Base-by-base conservation (phyloP, 345 rosid species). In the Carallia brachiata region DNA sequence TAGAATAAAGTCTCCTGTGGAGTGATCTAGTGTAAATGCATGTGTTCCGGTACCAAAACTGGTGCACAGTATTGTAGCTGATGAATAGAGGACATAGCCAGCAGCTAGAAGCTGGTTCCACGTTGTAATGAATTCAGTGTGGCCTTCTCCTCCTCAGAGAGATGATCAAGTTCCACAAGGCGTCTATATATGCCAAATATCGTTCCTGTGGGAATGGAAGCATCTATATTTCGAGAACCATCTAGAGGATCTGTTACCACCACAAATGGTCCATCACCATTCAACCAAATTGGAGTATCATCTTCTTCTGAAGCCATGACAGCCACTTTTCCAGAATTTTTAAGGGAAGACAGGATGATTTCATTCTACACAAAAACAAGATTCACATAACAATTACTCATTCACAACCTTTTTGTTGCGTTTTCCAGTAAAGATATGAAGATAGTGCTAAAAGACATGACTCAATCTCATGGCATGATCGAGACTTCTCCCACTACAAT, bases 241-340 rank as follows among this genome's bases (percentile, higher is more conserved):
- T 93, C 98, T 47, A 93, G 88, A 64, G 98, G 98, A 84, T 93
- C 98, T 27, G 87, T 83, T 67, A 90, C 96, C 73, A 89, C 96
- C 63, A 84, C 96, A 82, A 86, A 93, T 36, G 86, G 84, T 57
- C 90, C 96, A 53, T 87, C 80, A 37, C 86, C 87, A 70, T 82
- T 78, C 32, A 93, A 83, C 96, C 97, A 93, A 65, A 81, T 67
- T n/a, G 97, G 92, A 66, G 66, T 70, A 80, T 90, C 93, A 65
- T 86, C 84, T 85, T 93, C 98, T 78, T 89, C 97, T 6, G 98
- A 93, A 73, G 98, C 98, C 98, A 90, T 85, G 70, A 88, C 92
- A 27, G 96, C 87, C 65, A 85, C 97, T 80, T 93, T 93, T 68
- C 94, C 97, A 55, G 96, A 93, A 73, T 76, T 91, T 77, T 78